Conservation (phyloP, 2,329 filamentous ascomycete species). For the Coniochaeta prunicola region DNA sequence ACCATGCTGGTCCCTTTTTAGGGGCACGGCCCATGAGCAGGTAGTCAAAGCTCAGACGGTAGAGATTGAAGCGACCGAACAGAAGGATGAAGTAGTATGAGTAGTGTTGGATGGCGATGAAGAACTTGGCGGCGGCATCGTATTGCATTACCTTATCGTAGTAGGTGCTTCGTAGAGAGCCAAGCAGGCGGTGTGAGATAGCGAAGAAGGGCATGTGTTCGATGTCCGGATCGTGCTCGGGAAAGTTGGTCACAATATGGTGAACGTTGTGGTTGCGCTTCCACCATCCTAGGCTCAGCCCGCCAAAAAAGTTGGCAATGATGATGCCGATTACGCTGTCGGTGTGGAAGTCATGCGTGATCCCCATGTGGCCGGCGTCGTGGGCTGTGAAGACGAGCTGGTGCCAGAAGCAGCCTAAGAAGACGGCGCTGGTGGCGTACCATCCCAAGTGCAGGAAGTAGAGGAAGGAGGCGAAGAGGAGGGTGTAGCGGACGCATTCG, state of each 20-base stretch:
- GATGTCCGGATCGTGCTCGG: conserved; percentile 94
- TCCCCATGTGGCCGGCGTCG: conserved; percentile 95
- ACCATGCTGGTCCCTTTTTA: conserved; percentile 69
- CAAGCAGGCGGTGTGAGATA: conserved; percentile 73
- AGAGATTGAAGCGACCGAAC: conserved; percentile 83
- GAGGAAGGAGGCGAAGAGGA: conserved; percentile 58
- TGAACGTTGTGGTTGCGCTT: conserved; percentile 95
- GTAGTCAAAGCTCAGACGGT: conserved; percentile 72
- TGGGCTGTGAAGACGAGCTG: conserved; percentile 91
- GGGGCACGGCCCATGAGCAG: conserved; percentile 64
- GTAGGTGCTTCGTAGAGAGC: conserved; percentile 68
- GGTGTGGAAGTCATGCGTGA: conserved; percentile 80
- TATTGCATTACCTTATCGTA: conserved; percentile 77
- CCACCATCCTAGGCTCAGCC: conserved; percentile 93
- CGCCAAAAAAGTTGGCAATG: conserved; percentile 83
- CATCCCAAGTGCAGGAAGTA: conserved; percentile 54
- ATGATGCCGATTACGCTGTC: conserved; percentile 85
- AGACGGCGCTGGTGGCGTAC: conserved; percentile 64
- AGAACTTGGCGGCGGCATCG: conserved; percentile 62
- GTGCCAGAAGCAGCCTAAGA: conserved; percentile 83
- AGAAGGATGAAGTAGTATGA: conserved; percentile 76
- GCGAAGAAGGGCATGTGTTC: conserved; percentile 86
- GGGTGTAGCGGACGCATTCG: conserved; percentile 65
- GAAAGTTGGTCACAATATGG: conserved; percentile 90
- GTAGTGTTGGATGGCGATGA: conserved; percentile 70